These are phyloP conservation scores for Chrysosporium keratinophilum DNA, from an alignment of 2,329 filamentous ascomycete species.

Conservation along the genomic window DNA sequence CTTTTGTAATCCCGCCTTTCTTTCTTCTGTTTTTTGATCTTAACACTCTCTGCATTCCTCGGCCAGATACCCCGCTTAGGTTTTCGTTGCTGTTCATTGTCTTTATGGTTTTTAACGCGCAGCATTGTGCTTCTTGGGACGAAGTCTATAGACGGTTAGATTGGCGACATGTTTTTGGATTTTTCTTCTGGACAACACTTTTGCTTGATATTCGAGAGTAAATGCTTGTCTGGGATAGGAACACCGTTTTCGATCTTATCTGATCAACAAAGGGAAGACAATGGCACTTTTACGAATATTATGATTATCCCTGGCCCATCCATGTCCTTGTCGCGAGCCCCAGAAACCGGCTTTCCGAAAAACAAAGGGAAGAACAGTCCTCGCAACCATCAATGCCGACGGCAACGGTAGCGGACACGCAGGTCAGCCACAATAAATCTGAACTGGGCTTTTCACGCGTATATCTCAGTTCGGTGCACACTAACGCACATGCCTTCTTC, in stretches of 20 bases:
- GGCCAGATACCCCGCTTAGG: constrained; percentile 6
- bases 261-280: neutral
- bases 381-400: too few relatives aligned
- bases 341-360: too few relatives aligned
- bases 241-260: neutral
- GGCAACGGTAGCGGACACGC: too few relatives aligned
- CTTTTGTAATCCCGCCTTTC: neutral
- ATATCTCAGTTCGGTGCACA: too few relatives aligned
- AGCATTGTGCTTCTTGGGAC: neutral
- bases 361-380: too few relatives aligned
- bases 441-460: too few relatives aligned
- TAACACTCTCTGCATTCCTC: neutral
- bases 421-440: too few relatives aligned
- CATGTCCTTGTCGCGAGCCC: too few relatives aligned
- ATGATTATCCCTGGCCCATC: neutral
- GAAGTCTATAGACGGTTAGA: neutral
- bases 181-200: neutral
- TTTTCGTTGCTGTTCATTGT: neutral
- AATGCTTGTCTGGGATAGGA: neutral
- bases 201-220: neutral
- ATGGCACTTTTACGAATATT: neutral
- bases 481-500: too few relatives aligned
- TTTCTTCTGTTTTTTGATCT: neutral
- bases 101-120: neutral
- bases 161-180: neutral